Conservation (phyloP, 1,139 yeast species). For the Suhomyces choctaworum region DNA sequence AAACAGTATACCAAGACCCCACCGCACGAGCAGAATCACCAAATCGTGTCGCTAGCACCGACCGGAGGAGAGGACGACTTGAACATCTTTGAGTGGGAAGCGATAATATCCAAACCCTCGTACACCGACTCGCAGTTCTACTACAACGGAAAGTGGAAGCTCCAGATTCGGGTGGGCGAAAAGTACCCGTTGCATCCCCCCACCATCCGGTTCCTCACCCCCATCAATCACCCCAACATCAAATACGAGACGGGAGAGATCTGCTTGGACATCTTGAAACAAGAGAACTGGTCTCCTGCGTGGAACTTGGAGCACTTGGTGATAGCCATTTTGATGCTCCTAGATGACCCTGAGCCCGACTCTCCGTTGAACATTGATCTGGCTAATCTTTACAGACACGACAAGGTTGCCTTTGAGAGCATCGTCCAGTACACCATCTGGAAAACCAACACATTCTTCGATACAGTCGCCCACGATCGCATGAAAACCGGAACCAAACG, state of each 20-base stretch:
- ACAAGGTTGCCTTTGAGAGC: conserved; percentile 56
- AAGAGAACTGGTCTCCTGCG: conserved; percentile 80
- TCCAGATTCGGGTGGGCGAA: conserved; percentile 51
- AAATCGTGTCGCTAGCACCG: conserved; percentile 48
- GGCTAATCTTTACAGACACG: conserved; percentile 69
- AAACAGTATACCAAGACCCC: conserved; percentile 22
- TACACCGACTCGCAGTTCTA: conserved; percentile 42
- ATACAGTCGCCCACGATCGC: conserved; percentile 5
- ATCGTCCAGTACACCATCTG: conserved; percentile 63
- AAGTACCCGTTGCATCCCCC: conserved; percentile 78
- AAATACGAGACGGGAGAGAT: conserved; percentile 60
- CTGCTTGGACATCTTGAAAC: conserved; percentile 75
- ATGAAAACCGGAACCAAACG: conserved; percentile 9
- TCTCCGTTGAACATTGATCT: conserved; percentile 85
- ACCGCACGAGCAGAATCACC: conserved; percentile 28
- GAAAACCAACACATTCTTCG: conserved; percentile 31
- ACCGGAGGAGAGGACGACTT: conserved; percentile 33
- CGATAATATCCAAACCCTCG: conserved; percentile 57
- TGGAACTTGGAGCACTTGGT: conserved; percentile 77
- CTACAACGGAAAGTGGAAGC: conserved; percentile 57
- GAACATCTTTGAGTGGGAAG: conserved; percentile 56
- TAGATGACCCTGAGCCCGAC: conserved; percentile 80
- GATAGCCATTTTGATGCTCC: conserved; percentile 66
- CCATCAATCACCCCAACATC: conserved; percentile 75
- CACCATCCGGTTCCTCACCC: conserved; percentile 55